Evolutionary conservation across 106 monocot genomes (phyloP).

Genomic region (Allium cepa): DNA sequence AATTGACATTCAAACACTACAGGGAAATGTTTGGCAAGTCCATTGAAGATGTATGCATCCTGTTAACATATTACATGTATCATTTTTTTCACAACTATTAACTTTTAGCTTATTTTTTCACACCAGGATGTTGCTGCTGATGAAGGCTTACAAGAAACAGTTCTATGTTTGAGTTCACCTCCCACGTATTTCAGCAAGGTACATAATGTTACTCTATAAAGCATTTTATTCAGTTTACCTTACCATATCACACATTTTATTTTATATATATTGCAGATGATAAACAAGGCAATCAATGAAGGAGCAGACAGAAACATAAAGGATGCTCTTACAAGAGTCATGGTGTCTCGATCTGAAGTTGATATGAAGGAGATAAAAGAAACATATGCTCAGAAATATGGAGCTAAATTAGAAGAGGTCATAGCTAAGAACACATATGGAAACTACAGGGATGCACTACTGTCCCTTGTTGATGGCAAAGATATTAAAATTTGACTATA

Average conservation of each 20-base stretch:
- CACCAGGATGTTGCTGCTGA: constrained; percentile 32
- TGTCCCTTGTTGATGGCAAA: constrained; percentile 27
- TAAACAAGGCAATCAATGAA: constrained; percentile 30
- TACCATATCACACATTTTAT: background rate
- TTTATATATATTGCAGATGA: constrained; percentile 24
- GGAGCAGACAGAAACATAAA: constrained; percentile 28
- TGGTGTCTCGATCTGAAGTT: constrained; percentile 33
- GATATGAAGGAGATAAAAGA: constrained; percentile 54
- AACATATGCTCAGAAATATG: constrained; percentile 25
- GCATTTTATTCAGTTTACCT: background rate
- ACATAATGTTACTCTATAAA: background rate
- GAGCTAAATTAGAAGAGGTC: constrained; percentile 30
- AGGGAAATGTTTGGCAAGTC: constrained; percentile 34
- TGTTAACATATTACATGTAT: background rate
- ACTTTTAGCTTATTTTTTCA: background rate
- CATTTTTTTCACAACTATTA: background rate
- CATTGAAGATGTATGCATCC: constrained; percentile 28
- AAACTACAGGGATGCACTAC: constrained; percentile 45
- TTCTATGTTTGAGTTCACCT: constrained; percentile 46
- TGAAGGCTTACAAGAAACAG: constrained; percentile 31
- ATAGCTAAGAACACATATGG: constrained; percentile 27
- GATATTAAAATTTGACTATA: background rate
- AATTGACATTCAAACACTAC: constrained; percentile 45
- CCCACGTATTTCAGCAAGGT: constrained; percentile 63
- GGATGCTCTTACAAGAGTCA: constrained; percentile 38